These are phyloP conservation scores for Hevea brasiliensis DNA, from an alignment of 345 rosid genomes.

Conservation along the genomic window DNA sequence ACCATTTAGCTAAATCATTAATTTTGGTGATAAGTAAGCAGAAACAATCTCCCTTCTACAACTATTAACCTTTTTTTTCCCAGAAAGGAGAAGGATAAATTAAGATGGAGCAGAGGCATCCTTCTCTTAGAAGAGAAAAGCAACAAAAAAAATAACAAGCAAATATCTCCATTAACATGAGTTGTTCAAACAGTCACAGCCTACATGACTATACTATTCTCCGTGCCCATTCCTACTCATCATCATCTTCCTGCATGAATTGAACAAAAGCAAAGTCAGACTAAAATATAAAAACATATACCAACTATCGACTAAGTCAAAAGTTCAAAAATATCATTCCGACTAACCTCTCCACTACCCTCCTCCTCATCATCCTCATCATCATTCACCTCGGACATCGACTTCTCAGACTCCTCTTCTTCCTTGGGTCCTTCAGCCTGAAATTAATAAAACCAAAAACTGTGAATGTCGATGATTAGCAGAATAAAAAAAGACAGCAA, in stretches of 20 bases:
- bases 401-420: constrained; percentile 91
- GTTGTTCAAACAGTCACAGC: constrained; percentile 37
- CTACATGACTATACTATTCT: constrained; percentile 40
- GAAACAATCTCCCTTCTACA: constrained; percentile 44
- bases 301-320: background rate
- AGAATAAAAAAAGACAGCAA: no score
- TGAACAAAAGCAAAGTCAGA: background rate
- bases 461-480: background rate
- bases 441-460: background rate
- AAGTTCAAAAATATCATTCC: no score
- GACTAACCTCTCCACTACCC: constrained; percentile 70
- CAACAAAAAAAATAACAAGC: constrained; percentile 30
- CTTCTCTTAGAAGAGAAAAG: constrained; percentile 24
- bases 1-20: constrained; percentile 35
- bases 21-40: constrained; percentile 35
- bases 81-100: constrained; percentile 19
- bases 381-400: constrained; percentile 85
- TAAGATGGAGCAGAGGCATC: constrained; percentile 30
- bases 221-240: constrained; percentile 44
- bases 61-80: constrained; percentile 22
- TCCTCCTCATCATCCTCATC: constrained; percentile 82
- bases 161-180: constrained; percentile 35
- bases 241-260: constrained; percentile 75
- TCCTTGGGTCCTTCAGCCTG: constrained; percentile 81
- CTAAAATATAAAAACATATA: background rate